Evolutionary conservation across 2,329 filamentous ascomycete genomes (phyloP).

Genomic region (Colletotrichum lini): DNA sequence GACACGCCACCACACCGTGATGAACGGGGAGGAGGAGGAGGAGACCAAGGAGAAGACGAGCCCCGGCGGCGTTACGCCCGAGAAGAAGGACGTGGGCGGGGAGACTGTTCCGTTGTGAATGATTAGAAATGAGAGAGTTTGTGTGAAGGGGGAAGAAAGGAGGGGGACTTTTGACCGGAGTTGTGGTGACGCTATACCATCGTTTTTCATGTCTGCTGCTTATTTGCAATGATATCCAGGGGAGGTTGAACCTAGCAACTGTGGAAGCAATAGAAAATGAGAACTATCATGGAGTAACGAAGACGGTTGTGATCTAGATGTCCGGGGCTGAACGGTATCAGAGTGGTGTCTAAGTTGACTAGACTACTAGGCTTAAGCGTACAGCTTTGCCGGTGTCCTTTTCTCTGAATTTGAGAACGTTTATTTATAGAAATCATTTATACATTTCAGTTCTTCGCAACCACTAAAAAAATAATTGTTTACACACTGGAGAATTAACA

Average conservation of each 20-base stretch:
- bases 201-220: constrained; percentile 6
- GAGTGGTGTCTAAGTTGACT: background rate
- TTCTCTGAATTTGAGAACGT: too few species aligned
- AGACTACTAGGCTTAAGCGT: too few species aligned
- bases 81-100: constrained; percentile 31
- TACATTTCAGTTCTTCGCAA: too few species aligned
- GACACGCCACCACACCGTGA: constrained; percentile 28
- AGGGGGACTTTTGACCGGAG: background rate
- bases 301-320: background rate
- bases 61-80: constrained; percentile 28
- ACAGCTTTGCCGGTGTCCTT: too few species aligned
- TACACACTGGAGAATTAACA: too few species aligned
- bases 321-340: background rate
- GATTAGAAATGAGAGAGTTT: too few species aligned
- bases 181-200: constrained; percentile 17
- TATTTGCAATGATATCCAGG: background rate
- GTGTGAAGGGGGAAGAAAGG: background rate
- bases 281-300: background rate
- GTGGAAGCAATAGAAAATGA: background rate
- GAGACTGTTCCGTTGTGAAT: constrained; percentile 25
- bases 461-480: rapidly evolving
- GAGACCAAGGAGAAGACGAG: constrained; percentile 38
- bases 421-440: too few species aligned
- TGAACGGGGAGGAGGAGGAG: constrained; percentile 41
- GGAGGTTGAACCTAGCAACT: background rate